Evolutionary conservation across 2,329 filamentous ascomycete species (phyloP).

Genomic region (Pezicula neosporulosa): DNA sequence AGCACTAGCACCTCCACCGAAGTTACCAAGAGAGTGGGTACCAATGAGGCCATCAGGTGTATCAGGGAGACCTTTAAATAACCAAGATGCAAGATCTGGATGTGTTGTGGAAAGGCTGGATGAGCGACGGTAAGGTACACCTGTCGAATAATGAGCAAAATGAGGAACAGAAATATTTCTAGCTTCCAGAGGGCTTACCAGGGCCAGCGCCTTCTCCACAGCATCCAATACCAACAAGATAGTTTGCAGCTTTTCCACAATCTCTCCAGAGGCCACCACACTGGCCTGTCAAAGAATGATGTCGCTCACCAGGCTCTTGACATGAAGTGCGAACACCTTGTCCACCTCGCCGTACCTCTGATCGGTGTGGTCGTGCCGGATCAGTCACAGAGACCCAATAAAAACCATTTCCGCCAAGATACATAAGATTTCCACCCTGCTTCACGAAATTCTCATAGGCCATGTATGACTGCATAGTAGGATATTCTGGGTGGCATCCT

Average conservation of each 20-base stretch:
- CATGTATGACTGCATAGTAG: slow-evolving; percentile 23
- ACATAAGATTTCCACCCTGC: slow-evolving; percentile 32
- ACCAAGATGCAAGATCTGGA: slow-evolving; percentile 3
- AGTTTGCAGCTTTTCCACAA: slow-evolving; percentile 27
- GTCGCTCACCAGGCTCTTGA: slow-evolving; percentile 26
- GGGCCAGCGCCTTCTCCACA: slow-evolving; percentile 28
- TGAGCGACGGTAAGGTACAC: slow-evolving; percentile 16
- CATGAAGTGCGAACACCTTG: slow-evolving; percentile 28
- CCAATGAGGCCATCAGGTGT: slow-evolving; percentile 7
- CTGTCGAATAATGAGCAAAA: too few relatives aligned
- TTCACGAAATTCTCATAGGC: slow-evolving; percentile 26
- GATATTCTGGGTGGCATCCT: slow-evolving; percentile 33
- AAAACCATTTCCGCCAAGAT: slow-evolving; percentile 35
- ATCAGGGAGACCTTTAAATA: slow-evolving; percentile 4
- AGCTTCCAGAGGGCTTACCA: too few relatives aligned
- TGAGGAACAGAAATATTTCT: too few relatives aligned
- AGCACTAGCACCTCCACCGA: slow-evolving; percentile 29
- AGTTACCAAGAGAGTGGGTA: slow-evolving; percentile 14
- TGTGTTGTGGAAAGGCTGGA: neutral
- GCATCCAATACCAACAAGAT: slow-evolving; percentile 28
- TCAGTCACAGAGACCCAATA: slow-evolving; percentile 28
- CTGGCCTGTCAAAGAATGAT: slow-evolving; percentile 26
- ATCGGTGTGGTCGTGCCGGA: slow-evolving; percentile 23
- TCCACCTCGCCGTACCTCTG: slow-evolving; percentile 32
- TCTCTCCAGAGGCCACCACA: slow-evolving; percentile 31